A percentile compares a stretch with the other conserved stretches of the same genome.
Conservation (phyloP, 2,329 filamentous ascomycete genomes). For the Ciborinia camelliae region DNA sequence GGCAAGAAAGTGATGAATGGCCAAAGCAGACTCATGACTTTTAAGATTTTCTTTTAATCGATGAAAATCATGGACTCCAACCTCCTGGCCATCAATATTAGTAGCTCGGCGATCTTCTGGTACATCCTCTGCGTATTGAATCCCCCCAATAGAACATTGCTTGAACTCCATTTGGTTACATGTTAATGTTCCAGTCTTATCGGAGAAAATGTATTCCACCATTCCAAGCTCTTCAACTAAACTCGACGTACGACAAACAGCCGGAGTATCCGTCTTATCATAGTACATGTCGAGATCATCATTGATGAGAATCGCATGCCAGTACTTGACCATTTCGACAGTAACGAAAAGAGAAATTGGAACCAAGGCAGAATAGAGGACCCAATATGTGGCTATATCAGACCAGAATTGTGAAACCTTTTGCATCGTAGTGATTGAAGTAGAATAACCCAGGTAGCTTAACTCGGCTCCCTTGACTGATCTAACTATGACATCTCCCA, state of each 20-base stretch:
- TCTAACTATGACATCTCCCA: conserved; percentile 82
- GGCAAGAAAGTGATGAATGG: conserved; percentile 79
- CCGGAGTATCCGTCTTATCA: conserved; percentile 89
- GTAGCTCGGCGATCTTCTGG: conserved; percentile 84
- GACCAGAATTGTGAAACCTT: conserved; percentile 80
- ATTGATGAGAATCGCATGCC: conserved; percentile 95
- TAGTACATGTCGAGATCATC: conserved; percentile 98
- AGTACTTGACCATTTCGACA: conserved; percentile 96
- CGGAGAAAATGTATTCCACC: conserved; percentile 97
- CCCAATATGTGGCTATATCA: conserved; percentile 98
- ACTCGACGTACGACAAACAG: conserved; percentile 92
- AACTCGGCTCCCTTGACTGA: conserved; percentile 60
- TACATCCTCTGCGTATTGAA: conserved; percentile 90
- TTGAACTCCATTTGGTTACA: conserved; percentile 99
- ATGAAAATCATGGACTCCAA: conserved; percentile 68
- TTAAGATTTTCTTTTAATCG: conserved; percentile 57
- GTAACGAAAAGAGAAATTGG: conserved; percentile 98
- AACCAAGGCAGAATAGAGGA: conserved; percentile 92
- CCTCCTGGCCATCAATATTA: conserved; percentile 71
- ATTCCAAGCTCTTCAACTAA: conserved; percentile 96
- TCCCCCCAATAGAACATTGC: conserved; percentile 86
- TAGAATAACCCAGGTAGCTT: conserved; percentile 67
- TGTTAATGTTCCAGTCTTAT: conserved; percentile 96
- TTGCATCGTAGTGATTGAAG: conserved; percentile 51
- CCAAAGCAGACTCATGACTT: conserved; percentile 53